phyloP scores from a whole-genome alignment of 257 asterid genomes.

The Primulina eburnea region DNA sequence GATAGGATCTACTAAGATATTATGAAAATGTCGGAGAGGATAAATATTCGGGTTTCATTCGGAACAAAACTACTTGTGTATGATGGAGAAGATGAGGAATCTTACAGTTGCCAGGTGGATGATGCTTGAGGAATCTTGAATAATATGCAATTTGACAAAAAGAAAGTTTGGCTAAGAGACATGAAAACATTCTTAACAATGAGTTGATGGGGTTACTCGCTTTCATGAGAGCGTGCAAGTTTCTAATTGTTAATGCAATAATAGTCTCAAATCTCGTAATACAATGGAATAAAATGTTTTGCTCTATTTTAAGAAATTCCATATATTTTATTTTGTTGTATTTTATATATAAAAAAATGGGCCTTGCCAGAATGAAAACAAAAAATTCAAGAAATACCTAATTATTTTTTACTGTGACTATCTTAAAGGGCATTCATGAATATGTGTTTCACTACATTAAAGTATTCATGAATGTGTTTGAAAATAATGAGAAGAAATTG shows the following conservation, averaged over 20 bases:
- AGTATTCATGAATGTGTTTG: no score
- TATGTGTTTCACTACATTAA: no score
- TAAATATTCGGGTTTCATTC: conserved; percentile 45
- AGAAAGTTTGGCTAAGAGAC: neutral
- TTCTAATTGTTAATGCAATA: no score
- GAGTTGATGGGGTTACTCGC: no score
- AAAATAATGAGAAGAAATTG: no score
- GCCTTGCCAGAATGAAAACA: no score
- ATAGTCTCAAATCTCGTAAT: neutral
- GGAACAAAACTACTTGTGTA: neutral
- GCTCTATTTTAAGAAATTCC: neutral
- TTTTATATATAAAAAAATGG: no score
- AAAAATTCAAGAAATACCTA: no score
- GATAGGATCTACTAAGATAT: conserved; percentile 64
- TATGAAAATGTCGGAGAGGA: conserved; percentile 57
- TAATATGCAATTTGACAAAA: neutral
- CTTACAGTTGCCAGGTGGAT: neutral
- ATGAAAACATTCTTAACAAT: neutral
- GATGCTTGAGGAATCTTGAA: neutral
- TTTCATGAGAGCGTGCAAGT: neutral
- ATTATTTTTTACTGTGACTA: no score
- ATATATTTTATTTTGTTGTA: no score
- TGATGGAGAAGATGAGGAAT: neutral
- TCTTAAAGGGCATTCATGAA: no score
- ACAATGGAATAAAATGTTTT: neutral